These are phyloP conservation scores for Ploettnerulaceae sp. DNA, from an alignment of 2,329 filamentous ascomycete species.

Conservation along the genomic window DNA sequence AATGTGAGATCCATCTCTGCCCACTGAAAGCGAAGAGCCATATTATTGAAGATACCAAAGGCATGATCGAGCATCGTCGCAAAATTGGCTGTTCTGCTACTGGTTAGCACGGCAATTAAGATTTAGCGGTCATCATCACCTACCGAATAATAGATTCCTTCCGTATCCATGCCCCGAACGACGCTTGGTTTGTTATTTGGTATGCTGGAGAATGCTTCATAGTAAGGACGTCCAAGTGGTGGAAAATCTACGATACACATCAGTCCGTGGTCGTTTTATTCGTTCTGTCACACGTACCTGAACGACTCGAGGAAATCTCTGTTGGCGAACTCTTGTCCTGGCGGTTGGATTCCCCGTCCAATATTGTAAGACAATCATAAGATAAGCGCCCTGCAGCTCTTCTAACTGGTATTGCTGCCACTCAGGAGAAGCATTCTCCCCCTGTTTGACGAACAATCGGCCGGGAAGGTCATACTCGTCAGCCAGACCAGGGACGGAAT, in stretches of 20 bases:
- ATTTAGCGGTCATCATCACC: background rate
- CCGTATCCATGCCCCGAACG: slow-evolving; percentile 29
- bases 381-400: slow-evolving; percentile 33
- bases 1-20: slow-evolving; percentile 31
- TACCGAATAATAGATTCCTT: slow-evolving; percentile 31
- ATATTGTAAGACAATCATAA: slow-evolving; percentile 32
- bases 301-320: slow-evolving; percentile 28
- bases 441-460: slow-evolving; percentile 24
- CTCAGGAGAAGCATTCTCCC: slow-evolving; percentile 23
- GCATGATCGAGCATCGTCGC: slow-evolving; percentile 32
- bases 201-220: slow-evolving; percentile 26
- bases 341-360: slow-evolving; percentile 31
- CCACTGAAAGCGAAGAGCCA: slow-evolving; percentile 31
- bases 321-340: slow-evolving; percentile 29
- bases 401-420: slow-evolving; percentile 33
- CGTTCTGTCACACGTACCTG: slow-evolving; percentile 22
- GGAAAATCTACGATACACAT: slow-evolving; percentile 27
- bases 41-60: slow-evolving; percentile 34
- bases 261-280: background rate
- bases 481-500: slow-evolving; percentile 27
- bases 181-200: slow-evolving; percentile 26
- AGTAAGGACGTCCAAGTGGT: slow-evolving; percentile 24
- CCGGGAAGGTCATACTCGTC: slow-evolving; percentile 30
- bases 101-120: background rate
- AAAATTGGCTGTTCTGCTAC: slow-evolving; percentile 22